Percentiles rank a stretch among this genome's conserved stretches.
Conservation (phyloP, 805 yeast genomes). For the Barnettozyma botsteinii region DNA sequence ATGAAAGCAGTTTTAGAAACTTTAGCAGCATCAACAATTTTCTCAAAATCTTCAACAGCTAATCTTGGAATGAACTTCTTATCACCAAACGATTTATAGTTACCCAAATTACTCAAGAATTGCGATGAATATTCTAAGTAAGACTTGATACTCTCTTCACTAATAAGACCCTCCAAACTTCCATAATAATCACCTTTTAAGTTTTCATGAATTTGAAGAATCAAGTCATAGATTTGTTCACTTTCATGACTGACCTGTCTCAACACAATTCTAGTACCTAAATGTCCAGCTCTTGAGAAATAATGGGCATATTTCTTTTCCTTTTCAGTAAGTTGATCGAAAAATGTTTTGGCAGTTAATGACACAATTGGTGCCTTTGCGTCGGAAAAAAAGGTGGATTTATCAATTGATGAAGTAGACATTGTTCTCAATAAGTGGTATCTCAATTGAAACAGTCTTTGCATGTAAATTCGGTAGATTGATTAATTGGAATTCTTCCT, state of each 20-base stretch:
- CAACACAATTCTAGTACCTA: constrained; percentile 73
- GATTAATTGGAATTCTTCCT: too few species aligned
- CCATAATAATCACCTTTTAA: constrained; percentile 44
- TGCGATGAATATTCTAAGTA: constrained; percentile 75
- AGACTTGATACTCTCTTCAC: constrained; percentile 20
- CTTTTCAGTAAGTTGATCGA: constrained; percentile 52
- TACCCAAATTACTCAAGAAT: constrained; percentile 68
- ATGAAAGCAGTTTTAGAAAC: constrained; percentile 28
- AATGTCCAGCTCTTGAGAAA: constrained; percentile 76
- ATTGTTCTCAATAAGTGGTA: constrained; percentile 7
- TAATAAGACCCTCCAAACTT: constrained; percentile 32
- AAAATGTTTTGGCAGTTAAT: constrained; percentile 62
- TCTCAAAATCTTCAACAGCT: constrained; percentile 40
- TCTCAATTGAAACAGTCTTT: constrained; percentile 7
- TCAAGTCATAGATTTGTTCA: constrained; percentile 67
- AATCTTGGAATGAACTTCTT: constrained; percentile 75
- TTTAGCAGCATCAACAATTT: constrained; percentile 39
- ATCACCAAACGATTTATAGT: constrained; percentile 85
- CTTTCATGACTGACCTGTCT: constrained; percentile 81
- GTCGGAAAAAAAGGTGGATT: constrained; percentile 41
- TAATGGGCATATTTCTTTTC: constrained; percentile 77
- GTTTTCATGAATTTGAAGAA: constrained; percentile 51
- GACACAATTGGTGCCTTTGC: constrained; percentile 64
- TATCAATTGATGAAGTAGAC: constrained; percentile 8
- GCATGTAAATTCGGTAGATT: too few species aligned